Base-by-base conservation (phyloP, 2,329 filamentous ascomycete species). In the Ascochyta rabiei region DNA sequence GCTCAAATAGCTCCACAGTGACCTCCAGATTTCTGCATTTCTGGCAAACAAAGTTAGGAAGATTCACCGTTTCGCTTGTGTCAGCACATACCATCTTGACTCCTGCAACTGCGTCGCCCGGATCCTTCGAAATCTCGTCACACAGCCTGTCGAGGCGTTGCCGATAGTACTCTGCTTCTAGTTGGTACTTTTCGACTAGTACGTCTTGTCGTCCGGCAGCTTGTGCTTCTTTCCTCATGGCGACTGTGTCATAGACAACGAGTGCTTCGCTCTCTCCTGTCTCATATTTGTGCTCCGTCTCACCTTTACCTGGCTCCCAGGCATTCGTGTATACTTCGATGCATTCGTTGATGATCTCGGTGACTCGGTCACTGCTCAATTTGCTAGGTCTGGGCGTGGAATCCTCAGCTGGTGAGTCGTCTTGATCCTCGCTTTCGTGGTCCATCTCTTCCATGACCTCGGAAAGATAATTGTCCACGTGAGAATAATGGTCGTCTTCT, bases 21-120 rank as follows among this genome's bases (percentile, higher is more conserved):
- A 79, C 76, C 55, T 93, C 86, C 49, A 96, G 76, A 31, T 76
- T 81, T 10, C 76, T 73, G 43, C 86, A 86, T 63, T 86, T 83
- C 6, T 74, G 76, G 75, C 13, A 95, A 68, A 13, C 86, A 13
- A 34, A 16, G 34, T 48, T 23, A 48, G 40, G n/a, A 9, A 19
- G 7, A 16, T 3, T 2, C 8, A 9, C 7, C n/a, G n/a, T 16
- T 2, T 16, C 9, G n/a, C 4, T 5, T 34, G 31, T 4, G 12
- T 33, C 31, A 16, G 8, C 6, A 40, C 45, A 23, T 28, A 41
- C 46, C 40, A n/a, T 49, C n/a, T 26, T 28, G 3, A 49, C 30
- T 8, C 19, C 80, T 1, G 73, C 64, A 19, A 77, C 75, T 7
- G 77, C 82, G 10, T 31, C 74, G 70, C 83, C 87, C 91, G 26